phyloP scores from a whole-genome alignment of 768 basidiomycete genomes.

The Suillus hirtellus region DNA sequence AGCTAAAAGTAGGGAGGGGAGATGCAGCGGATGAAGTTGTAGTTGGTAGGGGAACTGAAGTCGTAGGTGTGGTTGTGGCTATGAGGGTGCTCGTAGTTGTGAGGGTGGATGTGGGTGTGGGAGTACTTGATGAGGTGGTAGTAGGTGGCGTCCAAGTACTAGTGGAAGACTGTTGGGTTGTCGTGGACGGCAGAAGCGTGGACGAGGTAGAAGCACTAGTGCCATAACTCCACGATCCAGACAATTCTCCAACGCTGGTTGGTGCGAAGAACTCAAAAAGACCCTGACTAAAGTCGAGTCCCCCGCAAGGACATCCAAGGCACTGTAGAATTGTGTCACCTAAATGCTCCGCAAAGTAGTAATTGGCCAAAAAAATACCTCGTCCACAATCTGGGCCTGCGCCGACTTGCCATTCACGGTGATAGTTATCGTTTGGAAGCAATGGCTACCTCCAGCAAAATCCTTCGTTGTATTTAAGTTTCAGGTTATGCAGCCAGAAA shows the following conservation, averaged over 20 bases:
- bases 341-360: background rate
- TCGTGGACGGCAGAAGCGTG: constrained; percentile 17
- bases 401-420: constrained; percentile 36
- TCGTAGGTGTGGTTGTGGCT: constrained; percentile 16
- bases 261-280: constrained; percentile 47
- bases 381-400: constrained; percentile 46
- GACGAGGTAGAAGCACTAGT: constrained; percentile 19
- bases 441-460: constrained; percentile 41
- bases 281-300: constrained; percentile 47
- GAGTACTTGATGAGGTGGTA: constrained; percentile 8
- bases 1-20: constrained; percentile 19
- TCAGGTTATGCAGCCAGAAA: background rate
- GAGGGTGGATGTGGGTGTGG: background rate
- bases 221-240: constrained; percentile 42
- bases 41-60: background rate
- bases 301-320: constrained; percentile 37
- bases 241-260: constrained; percentile 34
- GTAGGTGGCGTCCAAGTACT: constrained; percentile 20
- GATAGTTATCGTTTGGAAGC: constrained; percentile 47
- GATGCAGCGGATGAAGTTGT: constrained; percentile 13
- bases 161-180: constrained; percentile 23
- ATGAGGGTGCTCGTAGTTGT: constrained; percentile 16
- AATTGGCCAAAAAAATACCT: constrained; percentile 29
- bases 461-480: constrained; percentile 30
- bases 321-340: constrained; percentile 33